Evolutionary conservation across 257 asterid species (phyloP).

Genomic region (Coffea eugenioides): DNA sequence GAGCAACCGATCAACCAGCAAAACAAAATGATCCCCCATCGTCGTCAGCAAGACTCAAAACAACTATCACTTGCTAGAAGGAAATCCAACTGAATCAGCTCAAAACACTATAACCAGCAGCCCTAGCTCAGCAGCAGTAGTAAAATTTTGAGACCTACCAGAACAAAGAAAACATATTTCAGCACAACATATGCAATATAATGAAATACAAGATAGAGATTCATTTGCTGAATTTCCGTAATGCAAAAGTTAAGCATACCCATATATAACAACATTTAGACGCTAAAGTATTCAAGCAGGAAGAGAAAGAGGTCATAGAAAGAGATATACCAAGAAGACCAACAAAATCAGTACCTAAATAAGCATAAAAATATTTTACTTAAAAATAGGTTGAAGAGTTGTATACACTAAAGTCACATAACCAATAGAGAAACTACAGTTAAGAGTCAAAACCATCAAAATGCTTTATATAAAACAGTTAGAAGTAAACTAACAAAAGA

Average conservation of each 20-base stretch:
- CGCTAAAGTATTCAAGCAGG: not conserved
- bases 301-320: not conserved
- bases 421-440: constrained; percentile 11
- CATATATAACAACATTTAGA: not conserved
- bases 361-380: not conserved
- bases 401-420: not conserved
- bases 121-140: not conserved
- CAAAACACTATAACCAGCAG: constrained; percentile 5
- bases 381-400: not conserved
- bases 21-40: constrained; percentile 97
- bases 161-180: constrained; percentile 6
- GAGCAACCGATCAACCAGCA: constrained; percentile 91
- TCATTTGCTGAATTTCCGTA: not conserved
- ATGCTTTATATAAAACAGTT: not conserved
- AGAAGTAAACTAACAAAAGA: not conserved
- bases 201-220: not conserved
- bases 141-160: not conserved
- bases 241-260: not conserved
- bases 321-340: constrained; percentile 4
- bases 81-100: not conserved
- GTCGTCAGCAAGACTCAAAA: not conserved
- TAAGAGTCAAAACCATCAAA: constrained; percentile 10
- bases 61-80: constrained; percentile 4
- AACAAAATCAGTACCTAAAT: not conserved
- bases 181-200: not conserved